Percentiles rank a stretch among this genome's conserved stretches.
Conservation (phyloP, 345 rosid genomes). For the Linum lewisii region DNA sequence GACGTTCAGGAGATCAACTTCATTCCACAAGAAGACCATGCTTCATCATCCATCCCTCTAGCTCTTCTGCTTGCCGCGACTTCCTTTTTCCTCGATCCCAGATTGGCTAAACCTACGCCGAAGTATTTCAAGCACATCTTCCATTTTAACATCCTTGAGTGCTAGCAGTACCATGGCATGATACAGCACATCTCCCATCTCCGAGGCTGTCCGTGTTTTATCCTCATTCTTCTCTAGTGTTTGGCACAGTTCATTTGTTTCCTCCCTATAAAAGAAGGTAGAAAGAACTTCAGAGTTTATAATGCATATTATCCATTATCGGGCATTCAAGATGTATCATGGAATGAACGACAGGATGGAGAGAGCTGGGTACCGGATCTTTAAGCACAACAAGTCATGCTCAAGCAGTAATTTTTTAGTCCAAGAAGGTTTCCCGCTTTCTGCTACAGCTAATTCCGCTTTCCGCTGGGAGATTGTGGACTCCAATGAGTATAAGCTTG, state of each 20-base stretch:
- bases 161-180: slow-evolving; percentile 70
- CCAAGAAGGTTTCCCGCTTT: slow-evolving; percentile 75
- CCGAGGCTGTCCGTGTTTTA: slow-evolving; percentile 42
- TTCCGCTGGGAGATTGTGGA: slow-evolving; percentile 57
- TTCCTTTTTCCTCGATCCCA: slow-evolving; percentile 67
- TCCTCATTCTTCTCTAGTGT: slow-evolving; percentile 73
- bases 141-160: slow-evolving; percentile 38
- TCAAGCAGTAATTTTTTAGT: slow-evolving; percentile 46
- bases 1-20: too few species aligned
- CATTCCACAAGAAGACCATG: neutral
- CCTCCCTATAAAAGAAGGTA: slow-evolving; percentile 44
- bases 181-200: slow-evolving; percentile 76
- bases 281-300: neutral
- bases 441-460: slow-evolving; percentile 40
- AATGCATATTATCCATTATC: neutral
- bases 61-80: slow-evolving; percentile 16
- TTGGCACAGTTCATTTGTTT: slow-evolving; percentile 71
- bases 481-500: slow-evolving; percentile 59
- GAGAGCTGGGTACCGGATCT: slow-evolving; percentile 45
- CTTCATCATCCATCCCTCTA: neutral
- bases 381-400: slow-evolving; percentile 48
- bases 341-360: neutral
- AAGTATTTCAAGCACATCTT: slow-evolving; percentile 53
- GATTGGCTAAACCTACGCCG: slow-evolving; percentile 53
- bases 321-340: too few species aligned